These are phyloP conservation scores for Effrenium voratum DNA, from an alignment of 73 alveolate species.

Conservation along the genomic window DNA sequence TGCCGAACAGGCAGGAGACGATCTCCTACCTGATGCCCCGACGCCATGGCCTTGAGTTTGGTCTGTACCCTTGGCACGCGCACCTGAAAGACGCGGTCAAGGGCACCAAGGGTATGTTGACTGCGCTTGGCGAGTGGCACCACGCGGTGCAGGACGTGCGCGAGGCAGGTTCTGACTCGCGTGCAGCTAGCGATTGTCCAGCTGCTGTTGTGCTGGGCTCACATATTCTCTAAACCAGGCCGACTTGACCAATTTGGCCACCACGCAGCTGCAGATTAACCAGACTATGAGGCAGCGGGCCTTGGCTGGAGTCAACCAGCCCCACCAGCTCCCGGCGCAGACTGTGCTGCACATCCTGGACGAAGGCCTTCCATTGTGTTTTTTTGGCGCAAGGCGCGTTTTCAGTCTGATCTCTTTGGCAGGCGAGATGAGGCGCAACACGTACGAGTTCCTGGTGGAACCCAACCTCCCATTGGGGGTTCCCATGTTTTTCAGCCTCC, in stretches of 20 bases:
- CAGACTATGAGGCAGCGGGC: background rate
- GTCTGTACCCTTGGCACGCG: background rate
- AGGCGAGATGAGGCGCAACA: background rate
- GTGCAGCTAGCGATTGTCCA: background rate
- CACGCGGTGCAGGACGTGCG: background rate
- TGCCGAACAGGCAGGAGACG: too few relatives aligned
- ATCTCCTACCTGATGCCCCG: background rate
- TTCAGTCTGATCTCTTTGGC: background rate
- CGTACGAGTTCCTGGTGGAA: background rate
- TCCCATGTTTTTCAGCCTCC: background rate
- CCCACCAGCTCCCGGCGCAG: background rate
- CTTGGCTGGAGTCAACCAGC: background rate
- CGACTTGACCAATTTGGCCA: background rate
- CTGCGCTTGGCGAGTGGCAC: background rate
- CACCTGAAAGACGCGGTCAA: background rate
- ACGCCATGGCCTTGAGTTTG: background rate
- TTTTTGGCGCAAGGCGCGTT: background rate
- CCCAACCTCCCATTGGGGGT: background rate
- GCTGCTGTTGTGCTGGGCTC: too few relatives aligned
- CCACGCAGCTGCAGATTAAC: background rate
- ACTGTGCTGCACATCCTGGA: background rate
- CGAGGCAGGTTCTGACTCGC: background rate
- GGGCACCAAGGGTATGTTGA: background rate
- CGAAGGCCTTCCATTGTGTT: constrained; percentile 23
- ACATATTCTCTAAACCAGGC: too few relatives aligned